Evolutionary conservation across 176 grass and related monocot genomes (phyloP).

Genomic region (Oryza brachyantha): DNA sequence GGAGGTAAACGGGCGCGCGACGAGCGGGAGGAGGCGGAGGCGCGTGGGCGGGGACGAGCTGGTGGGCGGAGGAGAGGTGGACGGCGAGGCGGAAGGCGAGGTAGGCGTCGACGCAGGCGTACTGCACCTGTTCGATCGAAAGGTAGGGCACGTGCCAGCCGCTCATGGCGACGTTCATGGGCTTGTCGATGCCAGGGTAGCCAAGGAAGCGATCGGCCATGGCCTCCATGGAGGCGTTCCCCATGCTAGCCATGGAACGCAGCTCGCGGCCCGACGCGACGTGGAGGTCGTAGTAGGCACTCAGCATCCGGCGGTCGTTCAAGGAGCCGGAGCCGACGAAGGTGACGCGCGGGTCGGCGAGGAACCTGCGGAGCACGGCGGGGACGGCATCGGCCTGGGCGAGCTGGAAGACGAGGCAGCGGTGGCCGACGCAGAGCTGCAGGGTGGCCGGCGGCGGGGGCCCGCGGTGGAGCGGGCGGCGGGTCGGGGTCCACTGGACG

Average conservation of each 20-base stretch:
- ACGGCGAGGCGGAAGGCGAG: conserved; percentile 40
- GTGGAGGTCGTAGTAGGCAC: conserved; percentile 7
- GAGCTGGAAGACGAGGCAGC: conserved; percentile 50
- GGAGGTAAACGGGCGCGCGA: not conserved
- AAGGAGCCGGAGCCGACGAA: conserved; percentile 26
- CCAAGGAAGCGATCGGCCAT: conserved; percentile 35
- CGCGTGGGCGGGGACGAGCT: not conserved
- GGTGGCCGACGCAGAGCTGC: conserved; percentile 42
- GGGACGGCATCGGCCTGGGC: not conserved
- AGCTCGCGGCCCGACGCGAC: not conserved
- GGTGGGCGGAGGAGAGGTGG: conserved; percentile 5
- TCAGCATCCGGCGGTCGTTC: conserved; percentile 24
- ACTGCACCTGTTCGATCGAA: conserved; percentile 23
- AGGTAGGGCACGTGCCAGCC: conserved; percentile 32
- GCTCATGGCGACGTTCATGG: conserved; percentile 16
- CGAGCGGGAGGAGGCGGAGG: not conserved
- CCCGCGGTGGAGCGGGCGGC: not conserved
- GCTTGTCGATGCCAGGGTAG: conserved; percentile 24
- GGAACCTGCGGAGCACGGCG: not conserved
- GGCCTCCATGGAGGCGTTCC: conserved; percentile 35
- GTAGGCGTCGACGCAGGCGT: conserved; percentile 46
- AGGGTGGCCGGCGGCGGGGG: conserved; percentile 15
- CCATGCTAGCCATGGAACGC: conserved; percentile 10
- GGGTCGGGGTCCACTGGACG: conserved; percentile 27
- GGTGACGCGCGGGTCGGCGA: conserved; percentile 35